Evolutionary conservation across 345 rosid genomes (phyloP).

Genomic region (Euclidium syriacum): DNA sequence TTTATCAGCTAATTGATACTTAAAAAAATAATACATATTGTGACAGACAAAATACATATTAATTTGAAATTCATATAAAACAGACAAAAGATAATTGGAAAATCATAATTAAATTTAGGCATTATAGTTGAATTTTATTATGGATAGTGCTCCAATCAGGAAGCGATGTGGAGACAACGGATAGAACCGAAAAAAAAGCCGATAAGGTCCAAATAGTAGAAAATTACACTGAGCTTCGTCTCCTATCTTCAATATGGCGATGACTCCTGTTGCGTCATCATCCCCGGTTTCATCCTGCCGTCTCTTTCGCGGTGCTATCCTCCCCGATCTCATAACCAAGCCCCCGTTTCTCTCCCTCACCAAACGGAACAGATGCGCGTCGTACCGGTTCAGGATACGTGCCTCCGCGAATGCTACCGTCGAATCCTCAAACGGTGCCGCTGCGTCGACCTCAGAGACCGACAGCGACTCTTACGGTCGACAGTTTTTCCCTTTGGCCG

Average conservation of each 20-base stretch:
- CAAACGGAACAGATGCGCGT: constrained; percentile 12
- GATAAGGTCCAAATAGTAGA: constrained; percentile 24
- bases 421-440: constrained; percentile 53
- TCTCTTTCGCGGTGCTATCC: constrained; percentile 3
- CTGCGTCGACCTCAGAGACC: constrained; percentile 23
- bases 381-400: constrained; percentile 25
- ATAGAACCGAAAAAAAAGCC: constrained; percentile 11
- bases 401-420: constrained; percentile 28
- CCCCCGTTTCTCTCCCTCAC: constrained; percentile 23
- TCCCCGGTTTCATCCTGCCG: constrained; percentile 16
- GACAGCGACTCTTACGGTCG: constrained; percentile 51
- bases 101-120: background rate
- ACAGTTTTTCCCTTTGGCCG: constrained; percentile 82
- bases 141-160: constrained; percentile 9
- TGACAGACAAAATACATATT: no score
- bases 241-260: constrained; percentile 25
- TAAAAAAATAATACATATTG: no score
- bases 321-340: constrained; percentile 9
- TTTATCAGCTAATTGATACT: no score
- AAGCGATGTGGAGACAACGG: constrained; percentile 10
- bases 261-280: constrained; percentile 20
- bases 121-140: background rate
- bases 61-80: no score
- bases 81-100: no score
- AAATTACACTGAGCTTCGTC: background rate